phyloP scores from a whole-genome alignment of 192 early-diverging fungal species.

The Oehlia diaphana region DNA sequence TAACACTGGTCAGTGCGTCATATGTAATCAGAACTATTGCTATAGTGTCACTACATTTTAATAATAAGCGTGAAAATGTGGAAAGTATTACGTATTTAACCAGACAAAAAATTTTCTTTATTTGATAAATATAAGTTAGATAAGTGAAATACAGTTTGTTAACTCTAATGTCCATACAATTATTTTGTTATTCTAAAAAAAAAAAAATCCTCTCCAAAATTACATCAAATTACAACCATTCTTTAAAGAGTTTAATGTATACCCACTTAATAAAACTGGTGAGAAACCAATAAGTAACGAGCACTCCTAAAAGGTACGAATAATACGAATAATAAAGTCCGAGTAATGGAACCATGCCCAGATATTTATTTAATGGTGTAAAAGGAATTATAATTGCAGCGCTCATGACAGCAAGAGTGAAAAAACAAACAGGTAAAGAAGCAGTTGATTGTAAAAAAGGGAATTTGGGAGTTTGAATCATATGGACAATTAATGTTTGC shows the following conservation, averaged over 20 bases:
- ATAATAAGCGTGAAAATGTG: too few species aligned
- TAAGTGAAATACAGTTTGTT: too few species aligned
- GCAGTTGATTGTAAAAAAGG: constrained; percentile 48
- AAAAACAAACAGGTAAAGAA: constrained; percentile 30
- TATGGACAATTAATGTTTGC: constrained; percentile 48
- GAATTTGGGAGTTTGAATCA: constrained; percentile 50
- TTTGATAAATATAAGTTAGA: too few species aligned
- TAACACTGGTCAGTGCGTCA: too few species aligned
- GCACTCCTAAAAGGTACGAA: constrained; percentile 32
- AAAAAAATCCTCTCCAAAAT: too few species aligned
- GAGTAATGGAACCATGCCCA: constrained; percentile 38
- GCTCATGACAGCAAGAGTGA: constrained; percentile 28
- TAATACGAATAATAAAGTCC: constrained; percentile 38
- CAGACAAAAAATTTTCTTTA: too few species aligned
- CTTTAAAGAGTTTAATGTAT: constrained; percentile 42
- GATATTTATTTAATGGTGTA: constrained; percentile 26
- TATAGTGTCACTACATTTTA: too few species aligned
- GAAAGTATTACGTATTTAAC: too few species aligned
- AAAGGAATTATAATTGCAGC: constrained; percentile 38
- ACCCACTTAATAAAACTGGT: constrained; percentile 41
- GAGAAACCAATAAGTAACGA: constrained; percentile 35
- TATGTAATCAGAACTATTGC: too few species aligned
- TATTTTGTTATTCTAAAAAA: too few species aligned
- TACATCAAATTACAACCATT: constrained; percentile 39
- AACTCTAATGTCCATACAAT: too few species aligned